Percentiles rank a stretch among this genome's conserved stretches.
Conservation (phyloP, 2,329 filamentous ascomycete species). For the Scopulariopsis brevicaulis region DNA sequence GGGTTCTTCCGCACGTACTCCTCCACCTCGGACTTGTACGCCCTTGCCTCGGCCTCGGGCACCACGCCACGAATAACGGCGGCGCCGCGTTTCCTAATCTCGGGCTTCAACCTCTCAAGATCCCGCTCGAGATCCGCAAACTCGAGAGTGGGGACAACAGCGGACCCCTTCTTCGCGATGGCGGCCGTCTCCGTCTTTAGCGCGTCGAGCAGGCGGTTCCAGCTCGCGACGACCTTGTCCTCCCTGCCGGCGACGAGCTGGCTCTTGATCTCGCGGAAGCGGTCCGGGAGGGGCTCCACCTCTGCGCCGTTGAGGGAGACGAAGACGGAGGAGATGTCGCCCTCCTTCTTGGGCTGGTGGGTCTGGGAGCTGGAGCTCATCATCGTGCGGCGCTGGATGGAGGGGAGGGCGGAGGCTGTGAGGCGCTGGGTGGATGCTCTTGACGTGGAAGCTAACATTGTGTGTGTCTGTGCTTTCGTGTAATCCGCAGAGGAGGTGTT, state of each 20-base stretch:
- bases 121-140: conserved; percentile 31
- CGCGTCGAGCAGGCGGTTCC: conserved; percentile 32
- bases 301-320: conserved; percentile 41
- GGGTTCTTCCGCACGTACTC: conserved; percentile 56
- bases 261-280: conserved; percentile 45
- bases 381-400: not conserved
- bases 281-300: conserved; percentile 34
- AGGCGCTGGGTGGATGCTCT: not conserved
- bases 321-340: conserved; percentile 52
- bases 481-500: not conserved
- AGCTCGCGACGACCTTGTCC: conserved; percentile 31
- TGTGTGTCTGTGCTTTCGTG: no score
- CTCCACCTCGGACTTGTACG: conserved; percentile 52
- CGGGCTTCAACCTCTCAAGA: conserved; percentile 22
- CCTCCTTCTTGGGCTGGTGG: conserved; percentile 33
- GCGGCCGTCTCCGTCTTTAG: conserved; percentile 34
- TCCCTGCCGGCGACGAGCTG: conserved; percentile 38
- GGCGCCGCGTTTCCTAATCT: conserved; percentile 49
- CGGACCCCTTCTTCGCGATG: conserved; percentile 30
- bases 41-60: conserved; percentile 47
- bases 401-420: not conserved
- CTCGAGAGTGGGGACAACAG: conserved; percentile 39
- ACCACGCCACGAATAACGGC: conserved; percentile 57
- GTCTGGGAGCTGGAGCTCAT: not conserved
- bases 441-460: no score